Percentiles rank a stretch among this genome's conserved stretches.
phyloP scores from a whole-genome alignment of 768 basidiomycete genomes.

The Boletus patriciae region DNA sequence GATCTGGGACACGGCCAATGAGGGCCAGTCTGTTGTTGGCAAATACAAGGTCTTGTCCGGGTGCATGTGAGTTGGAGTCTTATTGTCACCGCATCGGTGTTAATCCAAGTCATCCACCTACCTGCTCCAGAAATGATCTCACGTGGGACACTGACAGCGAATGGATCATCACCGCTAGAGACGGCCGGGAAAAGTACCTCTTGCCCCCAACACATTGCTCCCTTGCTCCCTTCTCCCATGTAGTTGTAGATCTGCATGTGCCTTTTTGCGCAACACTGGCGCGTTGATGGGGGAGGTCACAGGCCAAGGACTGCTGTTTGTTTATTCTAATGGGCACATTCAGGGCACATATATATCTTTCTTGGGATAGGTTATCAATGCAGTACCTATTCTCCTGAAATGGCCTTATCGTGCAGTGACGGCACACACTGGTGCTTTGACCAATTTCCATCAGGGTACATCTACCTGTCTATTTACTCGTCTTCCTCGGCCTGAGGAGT shows the following conservation, averaged over 20 bases:
- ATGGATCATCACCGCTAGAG: slow-evolving; percentile 92
- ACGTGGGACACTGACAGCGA: slow-evolving; percentile 97
- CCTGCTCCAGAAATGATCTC: slow-evolving; percentile 72
- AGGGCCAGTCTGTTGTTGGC: slow-evolving; percentile 78
- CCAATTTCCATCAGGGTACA: slow-evolving; percentile 80
- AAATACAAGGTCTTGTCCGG: slow-evolving; percentile 78
- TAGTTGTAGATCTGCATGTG: slow-evolving; percentile 82
- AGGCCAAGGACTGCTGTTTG: slow-evolving; percentile 66
- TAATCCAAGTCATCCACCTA: background rate
- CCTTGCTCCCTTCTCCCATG: no score
- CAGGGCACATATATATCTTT: background rate
- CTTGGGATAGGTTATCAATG: slow-evolving; percentile 66
- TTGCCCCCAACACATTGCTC: background rate
- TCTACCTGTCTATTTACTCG: background rate
- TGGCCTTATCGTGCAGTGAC: slow-evolving; percentile 91
- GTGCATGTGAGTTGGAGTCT: slow-evolving; percentile 50
- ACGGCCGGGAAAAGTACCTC: slow-evolving; percentile 80
- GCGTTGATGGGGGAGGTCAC: slow-evolving; percentile 84
- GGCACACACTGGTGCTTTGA: slow-evolving; percentile 76
- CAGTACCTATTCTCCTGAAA: slow-evolving; percentile 84
- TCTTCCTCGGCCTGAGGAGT: background rate
- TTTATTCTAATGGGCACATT: background rate
- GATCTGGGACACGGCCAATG: slow-evolving; percentile 91
- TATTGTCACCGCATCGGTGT: background rate
- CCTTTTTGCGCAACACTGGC: slow-evolving; percentile 82